Percentiles rank a stretch among this genome's conserved stretches.
Conservation (phyloP, 2,329 filamentous ascomycete species). For the Monilinia laxa region DNA sequence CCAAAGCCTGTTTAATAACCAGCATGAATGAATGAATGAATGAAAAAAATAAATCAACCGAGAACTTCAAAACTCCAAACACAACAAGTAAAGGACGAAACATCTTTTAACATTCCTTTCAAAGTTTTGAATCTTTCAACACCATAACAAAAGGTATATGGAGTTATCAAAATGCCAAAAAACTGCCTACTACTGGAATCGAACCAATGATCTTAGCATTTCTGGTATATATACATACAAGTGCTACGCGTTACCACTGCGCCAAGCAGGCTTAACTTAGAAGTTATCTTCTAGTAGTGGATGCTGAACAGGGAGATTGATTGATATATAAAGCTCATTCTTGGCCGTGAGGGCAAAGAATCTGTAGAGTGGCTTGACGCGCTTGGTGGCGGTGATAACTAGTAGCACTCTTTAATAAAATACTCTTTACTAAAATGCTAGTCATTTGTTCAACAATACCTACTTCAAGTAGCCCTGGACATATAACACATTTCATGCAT, state of each 20-base stretch:
- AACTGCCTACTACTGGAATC: constrained; percentile 18
- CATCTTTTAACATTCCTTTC: background rate
- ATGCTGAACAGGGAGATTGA: fast-evolving
- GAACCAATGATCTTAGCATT: constrained; percentile 23
- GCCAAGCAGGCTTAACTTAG: constrained; percentile 16
- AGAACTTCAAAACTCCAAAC: background rate
- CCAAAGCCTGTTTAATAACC: background rate
- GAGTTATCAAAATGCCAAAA: background rate
- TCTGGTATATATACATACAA: background rate
- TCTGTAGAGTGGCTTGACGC: no score
- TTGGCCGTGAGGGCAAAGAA: background rate
- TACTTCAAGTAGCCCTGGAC: no score
- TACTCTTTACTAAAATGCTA: background rate
- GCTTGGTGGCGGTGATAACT: no score
- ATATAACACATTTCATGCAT: no score
- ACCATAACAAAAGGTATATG: background rate
- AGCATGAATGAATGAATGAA: background rate
- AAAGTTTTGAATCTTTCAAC: background rate
- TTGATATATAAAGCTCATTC: background rate
- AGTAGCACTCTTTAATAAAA: background rate
- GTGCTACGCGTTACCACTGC: constrained; percentile 22
- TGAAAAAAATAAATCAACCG: background rate
- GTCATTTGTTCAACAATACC: background rate
- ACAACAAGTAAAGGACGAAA: background rate
- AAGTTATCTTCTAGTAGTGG: constrained; percentile 7